These are phyloP conservation scores for Rhododendron ovatum DNA, from an alignment of 148 eudicot genomes.

Conservation along the genomic window DNA sequence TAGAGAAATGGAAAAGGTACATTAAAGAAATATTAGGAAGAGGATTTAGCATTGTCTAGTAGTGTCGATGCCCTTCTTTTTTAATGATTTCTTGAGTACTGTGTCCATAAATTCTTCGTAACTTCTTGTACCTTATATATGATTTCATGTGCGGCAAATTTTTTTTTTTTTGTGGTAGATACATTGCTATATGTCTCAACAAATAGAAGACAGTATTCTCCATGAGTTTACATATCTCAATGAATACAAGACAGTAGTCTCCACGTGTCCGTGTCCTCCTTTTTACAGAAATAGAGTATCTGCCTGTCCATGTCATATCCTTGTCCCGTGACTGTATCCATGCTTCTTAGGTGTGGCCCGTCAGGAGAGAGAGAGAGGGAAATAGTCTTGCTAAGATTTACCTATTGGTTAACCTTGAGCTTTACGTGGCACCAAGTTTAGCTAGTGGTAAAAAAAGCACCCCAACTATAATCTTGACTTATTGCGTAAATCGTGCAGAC, in stretches of 20 bases:
- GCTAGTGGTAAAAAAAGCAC: not conserved
- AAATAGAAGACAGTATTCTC: not conserved
- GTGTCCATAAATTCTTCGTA: not conserved
- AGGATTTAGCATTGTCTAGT: not conserved
- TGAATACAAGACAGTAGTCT: not conserved
- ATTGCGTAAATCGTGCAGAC: slow-evolving; percentile 50
- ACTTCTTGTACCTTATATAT: not conserved
- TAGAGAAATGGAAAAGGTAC: not conserved
- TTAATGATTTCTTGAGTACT: not conserved
- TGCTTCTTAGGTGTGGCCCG: not conserved
- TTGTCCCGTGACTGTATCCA: not conserved
- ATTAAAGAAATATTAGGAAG: not conserved
- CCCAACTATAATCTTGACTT: not conserved
- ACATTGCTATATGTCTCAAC: not conserved
- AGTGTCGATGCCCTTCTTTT: not conserved
- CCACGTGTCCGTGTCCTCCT: not conserved
- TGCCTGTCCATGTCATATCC: not conserved
- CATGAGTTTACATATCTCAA: not conserved
- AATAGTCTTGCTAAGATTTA: not conserved
- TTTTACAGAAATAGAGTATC: not conserved
- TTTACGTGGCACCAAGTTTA: not conserved
- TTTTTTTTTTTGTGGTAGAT: not conserved
- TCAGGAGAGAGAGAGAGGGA: not conserved
- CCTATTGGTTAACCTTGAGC: not conserved
- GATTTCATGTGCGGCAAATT: not conserved